Percentiles rank a stretch among this genome's conserved stretches.
phyloP scores from a whole-genome alignment of 2,329 filamentous ascomycete genomes.

The Penicillium sp. region DNA sequence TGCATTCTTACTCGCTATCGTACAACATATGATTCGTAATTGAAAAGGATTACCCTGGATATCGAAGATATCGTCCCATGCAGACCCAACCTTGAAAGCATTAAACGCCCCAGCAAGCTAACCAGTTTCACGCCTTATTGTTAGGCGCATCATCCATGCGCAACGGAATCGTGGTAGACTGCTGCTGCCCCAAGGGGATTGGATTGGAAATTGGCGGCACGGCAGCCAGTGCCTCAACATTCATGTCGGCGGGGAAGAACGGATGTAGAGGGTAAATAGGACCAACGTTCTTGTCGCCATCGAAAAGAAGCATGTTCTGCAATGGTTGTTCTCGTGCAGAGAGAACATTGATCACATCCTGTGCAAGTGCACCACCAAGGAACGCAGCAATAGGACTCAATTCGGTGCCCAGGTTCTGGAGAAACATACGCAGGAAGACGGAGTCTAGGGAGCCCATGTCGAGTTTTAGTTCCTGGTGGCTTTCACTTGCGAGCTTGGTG shows the following conservation, averaged over 20 bases:
- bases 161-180: background rate
- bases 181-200: constrained; percentile 21
- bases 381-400: constrained; percentile 85
- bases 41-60: background rate
- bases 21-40: constrained; percentile 7
- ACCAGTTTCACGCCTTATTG: background rate
- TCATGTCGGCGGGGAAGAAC: constrained; percentile 44
- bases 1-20: constrained; percentile 6
- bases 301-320: constrained; percentile 91
- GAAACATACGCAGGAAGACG: constrained; percentile 76
- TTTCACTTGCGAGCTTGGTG: constrained; percentile 72
- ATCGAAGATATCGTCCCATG: background rate
- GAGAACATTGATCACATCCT: constrained; percentile 96
- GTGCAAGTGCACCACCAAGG: constrained; percentile 83
- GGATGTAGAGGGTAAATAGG: constrained; percentile 82
- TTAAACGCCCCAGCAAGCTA: background rate
- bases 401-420: constrained; percentile 83
- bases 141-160: background rate
- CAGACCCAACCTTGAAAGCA: background rate
- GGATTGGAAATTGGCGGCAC: constrained; percentile 29
- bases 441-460: constrained; percentile 66
- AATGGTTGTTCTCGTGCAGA: constrained; percentile 89
- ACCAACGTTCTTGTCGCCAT: constrained; percentile 76
- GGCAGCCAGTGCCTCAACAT: constrained; percentile 27
- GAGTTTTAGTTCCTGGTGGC: constrained; percentile 72